Evolutionary conservation across 768 basidiomycete species (phyloP), one percentile per base, ranked within the genome.

Genomic region (Hypholoma fasciculare): DNA sequence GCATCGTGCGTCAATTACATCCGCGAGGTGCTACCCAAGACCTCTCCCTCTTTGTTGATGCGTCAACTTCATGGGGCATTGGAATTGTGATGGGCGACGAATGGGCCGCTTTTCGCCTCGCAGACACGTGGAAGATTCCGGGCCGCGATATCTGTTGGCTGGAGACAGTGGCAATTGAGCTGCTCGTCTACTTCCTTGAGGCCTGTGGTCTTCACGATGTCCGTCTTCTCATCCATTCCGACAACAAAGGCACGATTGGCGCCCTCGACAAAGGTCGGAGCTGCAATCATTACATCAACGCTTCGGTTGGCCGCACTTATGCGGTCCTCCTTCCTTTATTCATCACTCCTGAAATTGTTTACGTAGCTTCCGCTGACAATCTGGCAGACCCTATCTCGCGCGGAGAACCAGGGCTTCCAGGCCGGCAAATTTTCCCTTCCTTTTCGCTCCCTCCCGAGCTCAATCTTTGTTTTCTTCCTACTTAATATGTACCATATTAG

Each of bases 221-320:
- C 13, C 44, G 65, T 16, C 9, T 76, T 0, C 53, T 66, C 23
- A 60, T 76, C 14, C 65, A 67, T 48, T 72, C 69, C 0, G 74
- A 78, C 61, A 78, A 78, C 59, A 54, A 71, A 26, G 76, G 76
- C 7, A 65, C 68, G 2, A 74, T 78, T 37, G 69, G 73, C 3
- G 65, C 75, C 11, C 64, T 71, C 23, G 49, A 52, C 1, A 71
- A 71, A 43, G 75, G 76, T 1, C 58, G 70, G 2, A 66, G 71
- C 50, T 53, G 58, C 0, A 78, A 74, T 43, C 58, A 55, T 20
- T 37, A 66, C 43, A 65, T 72, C 23, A 76, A 77, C 57, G 34
- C 65, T 1, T 66, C 67, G 23, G 60, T 75, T 9, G 52, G 68
- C 3, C 64, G 69, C 6, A 63, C 56, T 5, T 57, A 58, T n/a